Evolutionary conservation across 2,329 filamentous ascomycete genomes (phyloP), one percentile per base, ranked within the genome.

Genomic region (Xylariaceae sp.): DNA sequence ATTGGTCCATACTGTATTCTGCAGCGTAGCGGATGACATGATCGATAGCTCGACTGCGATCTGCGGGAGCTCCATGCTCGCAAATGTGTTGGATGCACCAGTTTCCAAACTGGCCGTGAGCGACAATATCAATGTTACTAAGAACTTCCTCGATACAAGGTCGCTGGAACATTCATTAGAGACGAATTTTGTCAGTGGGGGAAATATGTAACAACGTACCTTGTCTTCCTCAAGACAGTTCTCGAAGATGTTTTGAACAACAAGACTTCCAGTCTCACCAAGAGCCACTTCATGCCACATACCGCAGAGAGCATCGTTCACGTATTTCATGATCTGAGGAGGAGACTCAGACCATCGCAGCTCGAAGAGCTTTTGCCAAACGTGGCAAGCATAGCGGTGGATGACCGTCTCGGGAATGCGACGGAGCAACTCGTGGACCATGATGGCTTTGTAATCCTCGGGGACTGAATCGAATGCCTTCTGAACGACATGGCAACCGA

Each of bases 81-180:
- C 94, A 99, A 62, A 99, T 90, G 71, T 99, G 94, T 72, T 99
- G 94, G 63, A 99, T 97, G 74, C 94, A 99, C 94, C 94, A 99
- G 68, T 99, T 99, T 48, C 94, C 94, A 66, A 99, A 99, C 67
- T 99, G 94, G 22, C 94, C 94, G 67, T 96, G 92, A 51, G 94
- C 89, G 63, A 99, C 90, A 54, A 96, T 88, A 71, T 99, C 90
- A 61, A 99, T 96, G 67, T 94, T 96, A 53, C 82, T 82, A 49
- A 99, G 82, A 36, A 99, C 94, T 69, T 99, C 94, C 68, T 96
- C 91, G 65, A 99, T 95, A 65, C 94, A 96, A 41, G 91, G 91
- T 52, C 95, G 90, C 91, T 95, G 59, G n/a, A 55, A 47, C 44
- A 31, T 43, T 45, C n/a, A 56, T 61, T 57, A 57, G 47, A 40